phyloP scores from a whole-genome alignment of 306 rosid genomes.

The Begonia fuchsioides region DNA sequence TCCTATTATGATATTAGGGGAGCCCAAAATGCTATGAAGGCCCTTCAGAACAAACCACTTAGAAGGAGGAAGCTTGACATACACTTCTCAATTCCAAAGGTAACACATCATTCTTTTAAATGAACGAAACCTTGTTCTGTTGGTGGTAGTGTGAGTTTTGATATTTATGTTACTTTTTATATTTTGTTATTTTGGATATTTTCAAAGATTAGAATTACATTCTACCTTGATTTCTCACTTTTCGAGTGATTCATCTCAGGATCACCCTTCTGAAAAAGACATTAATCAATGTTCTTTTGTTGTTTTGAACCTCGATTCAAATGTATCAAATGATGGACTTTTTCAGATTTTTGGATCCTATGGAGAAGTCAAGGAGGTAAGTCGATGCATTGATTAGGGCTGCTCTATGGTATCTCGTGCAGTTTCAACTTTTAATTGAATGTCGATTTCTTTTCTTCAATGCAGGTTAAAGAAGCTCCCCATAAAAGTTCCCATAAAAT shows the following conservation, averaged over 20 bases:
- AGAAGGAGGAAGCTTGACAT: conserved; percentile 28
- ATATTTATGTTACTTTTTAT: too few relatives aligned
- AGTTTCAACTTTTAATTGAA: too few relatives aligned
- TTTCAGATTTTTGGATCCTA: conserved; percentile 23
- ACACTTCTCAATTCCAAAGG: conserved; percentile 26
- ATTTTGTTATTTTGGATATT: too few relatives aligned
- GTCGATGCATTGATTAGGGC: background rate
- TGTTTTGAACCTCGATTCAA: conserved; percentile 28
- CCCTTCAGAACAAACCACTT: conserved; percentile 26
- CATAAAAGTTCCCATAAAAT: conserved; percentile 25
- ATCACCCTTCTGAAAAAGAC: conserved; percentile 33
- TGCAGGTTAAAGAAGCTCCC: conserved; percentile 28
- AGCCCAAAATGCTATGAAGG: conserved; percentile 23
- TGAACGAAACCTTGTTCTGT: too few relatives aligned
- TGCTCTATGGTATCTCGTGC: background rate
- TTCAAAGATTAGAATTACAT: too few relatives aligned
- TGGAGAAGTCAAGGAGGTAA: conserved; percentile 39
- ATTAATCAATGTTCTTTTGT: conserved; percentile 31
- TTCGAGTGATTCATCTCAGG: conserved; percentile 10
- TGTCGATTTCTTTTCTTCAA: conserved; percentile 5
- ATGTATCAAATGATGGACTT: conserved; percentile 26
- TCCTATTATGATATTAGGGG: conserved; percentile 32
- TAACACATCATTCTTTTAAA: background rate
- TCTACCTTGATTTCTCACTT: too few relatives aligned
- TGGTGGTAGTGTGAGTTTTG: too few relatives aligned